Conservation (phyloP, 441 rosid species). For the Pelargonium cotyledonis region DNA sequence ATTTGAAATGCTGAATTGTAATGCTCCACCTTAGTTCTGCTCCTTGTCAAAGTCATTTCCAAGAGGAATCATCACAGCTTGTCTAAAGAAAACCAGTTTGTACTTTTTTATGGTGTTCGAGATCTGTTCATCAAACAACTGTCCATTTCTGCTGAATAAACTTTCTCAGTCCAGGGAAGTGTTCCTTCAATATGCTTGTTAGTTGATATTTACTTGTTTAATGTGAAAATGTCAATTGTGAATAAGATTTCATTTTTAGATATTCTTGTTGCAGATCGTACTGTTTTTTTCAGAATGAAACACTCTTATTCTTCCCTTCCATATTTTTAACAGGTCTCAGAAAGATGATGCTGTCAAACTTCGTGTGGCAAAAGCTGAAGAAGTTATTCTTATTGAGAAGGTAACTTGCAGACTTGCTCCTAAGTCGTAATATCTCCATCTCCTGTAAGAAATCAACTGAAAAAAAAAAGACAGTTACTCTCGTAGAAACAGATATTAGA, state of each 20-base stretch:
- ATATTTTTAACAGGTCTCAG: constrained; percentile 44
- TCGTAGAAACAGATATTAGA: too few relatives aligned
- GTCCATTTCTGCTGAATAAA: too few relatives aligned
- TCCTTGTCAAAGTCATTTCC: too few relatives aligned
- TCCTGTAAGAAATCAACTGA: too few relatives aligned
- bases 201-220: not conserved
- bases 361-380: constrained; percentile 62
- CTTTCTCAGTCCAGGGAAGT: not conserved
- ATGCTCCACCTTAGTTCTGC: too few relatives aligned
- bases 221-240: not conserved
- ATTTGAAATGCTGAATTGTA: too few relatives aligned
- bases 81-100: too few relatives aligned
- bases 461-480: too few relatives aligned
- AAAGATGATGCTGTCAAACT: constrained; percentile 83
- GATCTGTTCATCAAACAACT: too few relatives aligned
- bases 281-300: constrained; percentile 2
- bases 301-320: constrained; percentile 4
- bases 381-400: constrained; percentile 76
- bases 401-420: constrained; percentile 28
- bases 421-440: not conserved
- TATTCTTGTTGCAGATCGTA: constrained; percentile 8
- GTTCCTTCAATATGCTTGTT: not conserved
- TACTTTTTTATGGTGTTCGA: too few relatives aligned
- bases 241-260: not conserved
- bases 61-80: too few relatives aligned